Evolutionary conservation across 176 grass and related monocot species (phyloP), one percentile per base, ranked within the genome.

Genomic region (Phragmites australis): DNA sequence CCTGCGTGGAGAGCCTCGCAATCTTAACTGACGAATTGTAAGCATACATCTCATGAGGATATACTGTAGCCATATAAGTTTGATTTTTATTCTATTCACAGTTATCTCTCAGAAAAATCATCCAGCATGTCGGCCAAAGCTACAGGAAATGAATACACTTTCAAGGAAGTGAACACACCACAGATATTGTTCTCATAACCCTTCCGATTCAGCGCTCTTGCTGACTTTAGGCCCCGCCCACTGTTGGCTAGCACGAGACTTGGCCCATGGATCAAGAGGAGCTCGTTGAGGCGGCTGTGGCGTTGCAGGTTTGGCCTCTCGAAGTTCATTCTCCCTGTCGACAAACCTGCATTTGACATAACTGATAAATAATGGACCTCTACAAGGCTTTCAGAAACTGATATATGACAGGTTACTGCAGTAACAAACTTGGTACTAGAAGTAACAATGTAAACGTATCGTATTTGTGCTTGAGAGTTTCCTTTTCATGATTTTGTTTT

Each of bases 281-380:
- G 22, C 45, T 26, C 75, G 81, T 54, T 88, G 89, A 23, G 95
- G 75, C 25, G 90, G 90, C 3, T 87, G 90, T 3, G 88, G 92
- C 0, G 60, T 78, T 41, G 92, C 89, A 34, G 92, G 85, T 71
- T 98, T 98, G 25, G 95, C 83, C 70, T 98, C 90, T 79, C 90
- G 71, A 29, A 98, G 90, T 58, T 98, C 95, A 17, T 98, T 94
- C 54, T 98, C 92, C 87, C 95, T 94, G 60, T 93, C 92, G 1
- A 98, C 92, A 32, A 98, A 98, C 82, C 86, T 98, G 88, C 40
- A 54, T 15, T 76, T 12, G 9, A 16, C 54, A 23, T 55, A n/a
- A 26, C n/a, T 65, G 23, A 66, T 54, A 9, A 80, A 79, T 77
- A 73, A 12, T 41, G 42, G 31, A 74, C n/a, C 39, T 47, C 44